These are phyloP conservation scores for Phytophthora podocarpi DNA, from an alignment of 352 stramenopile species.

Conservation along the genomic window DNA sequence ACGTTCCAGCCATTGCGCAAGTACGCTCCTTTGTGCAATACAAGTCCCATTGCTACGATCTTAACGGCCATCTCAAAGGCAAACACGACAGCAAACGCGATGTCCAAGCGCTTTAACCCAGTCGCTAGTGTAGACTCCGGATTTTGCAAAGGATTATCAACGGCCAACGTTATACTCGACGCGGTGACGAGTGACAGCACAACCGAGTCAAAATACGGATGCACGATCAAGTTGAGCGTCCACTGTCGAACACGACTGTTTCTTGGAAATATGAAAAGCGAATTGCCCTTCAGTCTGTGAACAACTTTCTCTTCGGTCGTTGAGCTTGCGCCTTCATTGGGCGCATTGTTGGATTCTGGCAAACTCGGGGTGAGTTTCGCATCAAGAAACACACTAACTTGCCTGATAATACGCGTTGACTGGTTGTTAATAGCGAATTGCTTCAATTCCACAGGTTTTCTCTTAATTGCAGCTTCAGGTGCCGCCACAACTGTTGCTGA, in stretches of 20 bases:
- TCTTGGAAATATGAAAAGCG: slow-evolving; percentile 60
- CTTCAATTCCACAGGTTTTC: not conserved
- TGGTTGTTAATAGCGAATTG: not conserved
- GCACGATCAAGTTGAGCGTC: slow-evolving; percentile 53
- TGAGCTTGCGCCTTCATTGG: not conserved
- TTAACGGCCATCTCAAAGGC: slow-evolving; percentile 87
- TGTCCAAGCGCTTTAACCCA: slow-evolving; percentile 67
- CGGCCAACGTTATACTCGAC: slow-evolving; percentile 79
- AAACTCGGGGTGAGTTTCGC: not conserved
- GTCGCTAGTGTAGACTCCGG: slow-evolving; percentile 40
- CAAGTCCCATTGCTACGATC: slow-evolving; percentile 80
- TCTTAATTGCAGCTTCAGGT: not conserved
- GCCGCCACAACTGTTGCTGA: not conserved
- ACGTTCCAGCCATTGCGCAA: slow-evolving; percentile 89
- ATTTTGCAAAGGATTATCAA: slow-evolving; percentile 85
- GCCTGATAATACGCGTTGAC: slow-evolving; percentile 1
- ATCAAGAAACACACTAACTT: not conserved
- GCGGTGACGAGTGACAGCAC: slow-evolving; percentile 81
- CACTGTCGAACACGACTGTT: slow-evolving; percentile 40
- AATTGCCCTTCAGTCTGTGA: slow-evolving; percentile 13
- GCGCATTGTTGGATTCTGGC: too few species aligned
- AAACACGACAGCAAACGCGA: slow-evolving; percentile 80
- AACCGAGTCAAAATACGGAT: slow-evolving; percentile 79
- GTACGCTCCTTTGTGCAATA: slow-evolving; percentile 78
- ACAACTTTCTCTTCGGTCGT: not conserved